These are phyloP conservation scores for Ilex asprella DNA, from an alignment of 257 asterid species.

Conservation along the genomic window DNA sequence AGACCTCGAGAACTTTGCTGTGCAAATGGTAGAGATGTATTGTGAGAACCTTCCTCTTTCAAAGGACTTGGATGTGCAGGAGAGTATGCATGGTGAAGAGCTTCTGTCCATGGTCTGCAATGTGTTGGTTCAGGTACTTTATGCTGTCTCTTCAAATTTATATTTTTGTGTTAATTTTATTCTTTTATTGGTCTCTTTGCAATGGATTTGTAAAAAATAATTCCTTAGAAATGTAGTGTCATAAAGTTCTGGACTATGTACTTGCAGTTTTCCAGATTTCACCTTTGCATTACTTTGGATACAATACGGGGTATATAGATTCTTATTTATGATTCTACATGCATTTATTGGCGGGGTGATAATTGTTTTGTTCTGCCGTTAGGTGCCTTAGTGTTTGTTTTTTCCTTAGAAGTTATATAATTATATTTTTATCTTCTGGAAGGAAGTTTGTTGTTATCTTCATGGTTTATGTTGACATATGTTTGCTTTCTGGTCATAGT, in stretches of 20 bases:
- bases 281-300: too few species aligned
- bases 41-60: conserved; percentile 73
- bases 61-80: conserved; percentile 79
- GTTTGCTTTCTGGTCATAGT: conserved; percentile 35
- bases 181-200: neutral
- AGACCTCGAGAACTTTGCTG: conserved; percentile 71
- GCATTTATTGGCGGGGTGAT: too few species aligned
- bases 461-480: neutral
- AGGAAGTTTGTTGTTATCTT: neutral
- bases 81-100: conserved; percentile 89
- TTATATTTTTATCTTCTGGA: neutral
- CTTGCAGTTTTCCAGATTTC: too few species aligned
- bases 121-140: conserved; percentile 86
- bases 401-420: neutral
- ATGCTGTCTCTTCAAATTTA: neutral
- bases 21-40: conserved; percentile 60
- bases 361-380: neutral
- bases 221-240: too few species aligned
- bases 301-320: too few species aligned
- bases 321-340: too few species aligned
- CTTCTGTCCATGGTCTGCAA: conserved; percentile 77
- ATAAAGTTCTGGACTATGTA: too few species aligned
- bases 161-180: neutral
- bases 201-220: too few species aligned
- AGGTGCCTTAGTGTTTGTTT: neutral